Evolutionary conservation across 202 grass and related monocot genomes (phyloP).

Genomic region (Bolboschoenoplectus hybrid): DNA sequence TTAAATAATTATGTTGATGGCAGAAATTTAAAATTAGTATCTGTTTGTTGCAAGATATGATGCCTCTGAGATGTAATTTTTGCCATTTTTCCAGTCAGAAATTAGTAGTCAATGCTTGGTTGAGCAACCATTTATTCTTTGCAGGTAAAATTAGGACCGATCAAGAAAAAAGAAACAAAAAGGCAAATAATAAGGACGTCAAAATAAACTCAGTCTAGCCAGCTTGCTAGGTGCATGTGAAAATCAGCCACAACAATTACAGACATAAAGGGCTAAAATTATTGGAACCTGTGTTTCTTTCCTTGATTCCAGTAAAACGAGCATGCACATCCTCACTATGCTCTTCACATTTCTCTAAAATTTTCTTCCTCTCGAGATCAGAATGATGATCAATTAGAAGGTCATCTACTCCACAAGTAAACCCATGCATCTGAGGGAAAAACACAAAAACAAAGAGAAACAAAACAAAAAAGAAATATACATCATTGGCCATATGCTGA

Average conservation of each 20-base stretch:
- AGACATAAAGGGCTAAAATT: slow-evolving; percentile 8
- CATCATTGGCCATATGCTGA: neutral
- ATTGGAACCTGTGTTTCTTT: slow-evolving; percentile 56
- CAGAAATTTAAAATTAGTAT: neutral
- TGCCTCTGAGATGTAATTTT: neutral
- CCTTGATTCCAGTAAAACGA: slow-evolving; percentile 41
- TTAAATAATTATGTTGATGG: slow-evolving; percentile 3
- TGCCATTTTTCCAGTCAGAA: neutral
- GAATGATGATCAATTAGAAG: slow-evolving; percentile 53
- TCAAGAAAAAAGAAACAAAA: slow-evolving; percentile 30
- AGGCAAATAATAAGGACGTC: neutral
- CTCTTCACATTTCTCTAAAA: slow-evolving; percentile 54
- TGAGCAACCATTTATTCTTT: neutral
- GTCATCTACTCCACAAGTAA: slow-evolving; percentile 94
- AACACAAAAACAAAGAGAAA: neutral
- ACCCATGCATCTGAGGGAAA: slow-evolving; percentile 75
- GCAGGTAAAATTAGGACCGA: neutral
- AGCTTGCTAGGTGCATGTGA: neutral
- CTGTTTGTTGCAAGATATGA: neutral
- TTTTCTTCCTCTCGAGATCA: slow-evolving; percentile 44
- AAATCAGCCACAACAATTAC: slow-evolving; percentile 33
- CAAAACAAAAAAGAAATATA: slow-evolving; percentile 21
- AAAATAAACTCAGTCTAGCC: slow-evolving; percentile 2
- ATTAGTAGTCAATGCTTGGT: neutral
- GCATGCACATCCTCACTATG: slow-evolving; percentile 47